These are phyloP conservation scores for Bretziella fagacearum DNA, from an alignment of 2,329 filamentous ascomycete species.

Conservation along the genomic window DNA sequence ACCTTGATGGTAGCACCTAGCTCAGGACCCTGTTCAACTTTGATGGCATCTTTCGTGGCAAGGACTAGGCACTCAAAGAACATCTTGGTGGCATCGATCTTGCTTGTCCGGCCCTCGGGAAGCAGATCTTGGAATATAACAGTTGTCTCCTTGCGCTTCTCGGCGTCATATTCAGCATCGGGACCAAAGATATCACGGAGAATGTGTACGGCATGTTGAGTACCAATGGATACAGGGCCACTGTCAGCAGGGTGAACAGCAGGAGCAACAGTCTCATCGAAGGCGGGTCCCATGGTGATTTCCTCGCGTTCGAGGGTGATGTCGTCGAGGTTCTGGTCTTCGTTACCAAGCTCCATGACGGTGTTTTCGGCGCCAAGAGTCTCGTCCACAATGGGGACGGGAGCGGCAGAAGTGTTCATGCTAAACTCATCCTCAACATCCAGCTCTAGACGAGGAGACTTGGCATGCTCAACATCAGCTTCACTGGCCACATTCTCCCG, in stretches of 20 bases:
- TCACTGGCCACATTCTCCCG: constrained; percentile 75
- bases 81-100: constrained; percentile 94
- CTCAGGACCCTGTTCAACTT: constrained; percentile 69
- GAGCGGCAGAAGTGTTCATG: constrained; percentile 14
- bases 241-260: constrained; percentile 67
- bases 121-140: constrained; percentile 86
- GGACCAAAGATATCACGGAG: constrained; percentile 74
- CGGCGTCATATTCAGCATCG: constrained; percentile 49
- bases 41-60: constrained; percentile 94
- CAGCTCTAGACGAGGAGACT: constrained; percentile 53
- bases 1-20: constrained; percentile 71
- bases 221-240: constrained; percentile 75
- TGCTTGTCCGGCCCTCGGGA: constrained; percentile 62
- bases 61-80: constrained; percentile 95
- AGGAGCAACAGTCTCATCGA: constrained; percentile 64
- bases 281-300: constrained; percentile 36
- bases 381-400: constrained; percentile 28
- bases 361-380: constrained; percentile 43
- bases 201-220: constrained; percentile 89
- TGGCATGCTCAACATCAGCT: constrained; percentile 51
- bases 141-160: constrained; percentile 55
- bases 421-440: constrained; percentile 45
- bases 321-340: constrained; percentile 33
- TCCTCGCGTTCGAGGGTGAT: constrained; percentile 29
- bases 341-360: constrained; percentile 46